These are phyloP conservation scores for Fraxinus xanthoxyloides DNA, from an alignment of 305 asterid species.

Conservation along the genomic window DNA sequence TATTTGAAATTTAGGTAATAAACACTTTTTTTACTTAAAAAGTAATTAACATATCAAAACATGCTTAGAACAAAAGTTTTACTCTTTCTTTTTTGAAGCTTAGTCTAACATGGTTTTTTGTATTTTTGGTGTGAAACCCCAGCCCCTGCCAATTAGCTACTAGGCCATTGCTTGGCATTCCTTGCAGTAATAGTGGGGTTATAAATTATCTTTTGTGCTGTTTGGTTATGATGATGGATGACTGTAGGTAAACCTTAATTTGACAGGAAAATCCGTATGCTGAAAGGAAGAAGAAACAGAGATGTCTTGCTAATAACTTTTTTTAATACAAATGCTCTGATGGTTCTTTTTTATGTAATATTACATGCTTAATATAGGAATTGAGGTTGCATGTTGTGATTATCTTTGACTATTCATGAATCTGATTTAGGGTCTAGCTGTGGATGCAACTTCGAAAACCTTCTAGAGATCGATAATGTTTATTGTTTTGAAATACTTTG, in stretches of 20 bases:
- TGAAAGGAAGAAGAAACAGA: background rate
- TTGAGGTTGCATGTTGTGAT: background rate
- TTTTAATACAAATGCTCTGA: background rate
- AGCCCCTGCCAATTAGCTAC: background rate
- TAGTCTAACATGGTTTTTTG: background rate
- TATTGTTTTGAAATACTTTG: background rate
- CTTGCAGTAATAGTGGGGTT: background rate
- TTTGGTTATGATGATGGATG: background rate
- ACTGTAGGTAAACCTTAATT: background rate
- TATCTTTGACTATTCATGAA: background rate
- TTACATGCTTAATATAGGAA: background rate
- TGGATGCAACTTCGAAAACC: background rate
- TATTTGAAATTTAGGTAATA: background rate
- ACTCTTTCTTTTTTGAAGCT: background rate
- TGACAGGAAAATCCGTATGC: background rate
- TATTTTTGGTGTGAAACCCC: background rate
- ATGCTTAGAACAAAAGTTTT: background rate
- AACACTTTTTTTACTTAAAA: background rate
- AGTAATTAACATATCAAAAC: background rate
- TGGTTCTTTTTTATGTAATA: background rate
- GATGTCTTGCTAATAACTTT: background rate
- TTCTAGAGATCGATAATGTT: background rate
- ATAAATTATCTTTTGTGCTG: background rate
- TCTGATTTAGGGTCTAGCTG: background rate
- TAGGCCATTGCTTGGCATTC: background rate